Base-by-base conservation (phyloP, 2,329 filamentous ascomycete species). In the Whalleya microplaca region DNA sequence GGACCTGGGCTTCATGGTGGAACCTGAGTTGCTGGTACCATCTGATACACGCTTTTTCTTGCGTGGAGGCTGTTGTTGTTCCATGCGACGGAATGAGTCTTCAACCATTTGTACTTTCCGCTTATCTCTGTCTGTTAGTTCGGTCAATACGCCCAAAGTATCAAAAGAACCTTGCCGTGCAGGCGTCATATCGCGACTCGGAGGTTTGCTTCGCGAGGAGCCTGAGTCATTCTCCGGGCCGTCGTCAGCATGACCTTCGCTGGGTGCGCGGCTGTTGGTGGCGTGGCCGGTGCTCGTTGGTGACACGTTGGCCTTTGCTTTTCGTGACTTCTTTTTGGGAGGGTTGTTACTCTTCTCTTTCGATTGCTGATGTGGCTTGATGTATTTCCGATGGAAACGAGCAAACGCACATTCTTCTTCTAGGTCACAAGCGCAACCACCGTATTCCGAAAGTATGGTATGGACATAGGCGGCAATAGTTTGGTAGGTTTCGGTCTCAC, bases 381-480 rank as follows among this genome's bases (percentile, higher is more conserved):
- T 72, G 65, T 86, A 85, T 50, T 81, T 83, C 48, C 82, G 78
- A 66, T 86, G 83, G 62, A 88, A 88, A 19, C 84, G 82, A 56
- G 78, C 79, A 72, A 89, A 88, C 2, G 84, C 83, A 66, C 86
- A 89, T 55, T 87, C 83, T 41, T 77, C 75, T 7, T 84, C 84
- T 14, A 85, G 71, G 54, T 88, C 83, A 71, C 90, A 94, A 3
- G 90, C 90, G 72, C 90, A 94, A 18, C 89, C 90, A 18, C 90
- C 90, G 66, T 91, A 90, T 69, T 92, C 89, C 18, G 89, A 88
- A 6, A 93, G 80, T 8, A 92, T 86, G 41, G 80, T 82, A 49
- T 86, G 81, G 6, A 91, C 84, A 84, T 87, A 91, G 16, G 80
- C 80, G 14, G 81, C 80, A 18, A 90, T 82, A 47, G 75, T 78